Base-by-base conservation (phyloP, 139 green algal species). In the Coccomyxa sp. region DNA sequence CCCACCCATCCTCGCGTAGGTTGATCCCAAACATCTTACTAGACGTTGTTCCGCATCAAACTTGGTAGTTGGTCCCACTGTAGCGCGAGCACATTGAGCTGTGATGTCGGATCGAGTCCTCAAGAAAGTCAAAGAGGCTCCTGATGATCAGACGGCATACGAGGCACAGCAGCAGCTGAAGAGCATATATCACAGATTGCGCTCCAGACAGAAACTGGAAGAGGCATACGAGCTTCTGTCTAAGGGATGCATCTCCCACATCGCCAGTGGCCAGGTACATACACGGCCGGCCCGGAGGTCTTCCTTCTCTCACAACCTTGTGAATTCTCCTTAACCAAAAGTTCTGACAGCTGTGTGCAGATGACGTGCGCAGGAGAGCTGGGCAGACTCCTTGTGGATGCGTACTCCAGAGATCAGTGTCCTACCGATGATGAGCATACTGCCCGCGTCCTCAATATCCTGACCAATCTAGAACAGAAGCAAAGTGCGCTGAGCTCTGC, bases 81-180 rank as follows among this genome's bases (percentile, higher is more conserved):
- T 22, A 22, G 27, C 50, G 5, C 27, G 2, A 31, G 50, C 27
- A 31, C 3, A 22, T 64, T 22, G 50, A 4, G 22, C 18, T 64
- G 18, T 22, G 50, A 64, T 18, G 50, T 31, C 50, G 2, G 5
- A 64, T 18, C 27, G 50, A 22, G 50, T 31, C 27, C 18, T 64
- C 50, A 18, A 64, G 50, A 64, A 22, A 22, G 27, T 64, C 27
- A 22, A 64, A 7, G 27, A 64, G 22, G 50, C 50, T 64, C 22
- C 50, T 31, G 27, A 18, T 64, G 27, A 38, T n/a, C 38, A 55
- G 27, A 22, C 38, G 22, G 36, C 75, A 29, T 81, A 81, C 41
- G 76, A 81, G 41, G 76, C 38, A 22, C 76, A 81, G 68, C 76
- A 81, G 68, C 34, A 54, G 29, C 29, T 69, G 6, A 76, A 76